Evolutionary conservation across 192 early-diverging fungal genomes (phyloP), one percentile per base, ranked within the genome.

Genomic region (Mortierella claussenii): DNA sequence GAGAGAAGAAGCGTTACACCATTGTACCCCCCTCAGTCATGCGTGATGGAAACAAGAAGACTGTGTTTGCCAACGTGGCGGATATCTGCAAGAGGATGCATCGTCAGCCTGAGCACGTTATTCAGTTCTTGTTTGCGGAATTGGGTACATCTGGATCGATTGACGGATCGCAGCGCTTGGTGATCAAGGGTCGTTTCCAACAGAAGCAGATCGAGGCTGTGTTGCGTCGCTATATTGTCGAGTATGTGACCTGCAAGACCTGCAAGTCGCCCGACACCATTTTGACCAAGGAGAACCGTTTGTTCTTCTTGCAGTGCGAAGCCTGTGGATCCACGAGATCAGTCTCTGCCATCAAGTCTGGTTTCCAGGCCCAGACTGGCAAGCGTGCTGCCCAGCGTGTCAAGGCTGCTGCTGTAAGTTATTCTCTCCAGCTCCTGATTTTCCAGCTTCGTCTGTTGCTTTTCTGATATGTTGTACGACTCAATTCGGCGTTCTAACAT

Each of bases 201-300:
- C 97, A 94, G 79, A 98, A 97, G 86, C 97, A 98, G 84, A 97
- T 99, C 65, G 98, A 98, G 81, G 96, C 91, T 67, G 95, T 99
- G 36, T 85, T 99, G 65, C 95, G 97, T 76, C 91, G 91, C 55
- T 99, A 99, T 71, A 97, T 99, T 85, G 92, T 91, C 49, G 97
- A 99, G 80, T 99, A 99, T 57, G 97, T 99, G 23, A 93, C 95
- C 18, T 99, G 98, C 87, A 99, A 99, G 86, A 97, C 96, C 28
- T 99, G 98, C 89, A 97, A 97, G 79, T 93, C 91, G 15, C 89
- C 92, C 30, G 94, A 99, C 51, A 98, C 98, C 21, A 86, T 94
- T 12, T 73, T 99, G 76, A 92, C 89, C 34, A 98, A 98, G 87
- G 96, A 99, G 64, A 96, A 95, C 82, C 90, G 96, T 70, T 81